A percentile compares a stretch with the other conserved stretches of the same genome.
Evolutionary conservation across 2,329 filamentous ascomycete genomes (phyloP).

Genomic region (Claviceps sorghi): DNA sequence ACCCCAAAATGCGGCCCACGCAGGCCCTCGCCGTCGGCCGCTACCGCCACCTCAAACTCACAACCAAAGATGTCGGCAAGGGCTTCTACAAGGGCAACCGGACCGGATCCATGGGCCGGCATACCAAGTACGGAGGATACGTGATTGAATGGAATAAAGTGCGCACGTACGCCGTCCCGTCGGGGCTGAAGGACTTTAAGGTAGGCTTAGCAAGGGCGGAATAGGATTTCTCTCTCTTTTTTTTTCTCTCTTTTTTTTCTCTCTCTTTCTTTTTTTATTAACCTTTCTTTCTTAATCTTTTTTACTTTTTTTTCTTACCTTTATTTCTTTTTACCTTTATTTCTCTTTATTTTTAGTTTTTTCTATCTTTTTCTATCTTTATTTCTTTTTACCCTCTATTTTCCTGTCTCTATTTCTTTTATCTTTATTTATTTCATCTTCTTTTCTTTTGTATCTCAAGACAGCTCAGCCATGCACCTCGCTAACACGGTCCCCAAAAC

Average conservation of each 20-base stretch:
- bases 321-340: too few relatives aligned
- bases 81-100: conserved; percentile 97
- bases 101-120: conserved; percentile 71
- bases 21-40: conserved; percentile 49
- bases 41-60: conserved; percentile 64
- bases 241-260: too few relatives aligned
- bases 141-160: conserved; percentile 75
- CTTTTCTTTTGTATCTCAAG: too few relatives aligned
- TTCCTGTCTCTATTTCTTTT: too few relatives aligned
- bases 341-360: too few relatives aligned
- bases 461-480: not conserved
- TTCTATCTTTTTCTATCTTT: too few relatives aligned
- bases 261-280: too few relatives aligned
- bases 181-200: conserved; percentile 51
- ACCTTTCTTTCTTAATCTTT: too few relatives aligned
- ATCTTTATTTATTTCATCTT: too few relatives aligned
- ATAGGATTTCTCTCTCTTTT: too few relatives aligned
- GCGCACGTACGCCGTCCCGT: conserved; percentile 73
- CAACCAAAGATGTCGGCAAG: conserved; percentile 82
- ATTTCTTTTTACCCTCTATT: too few relatives aligned
- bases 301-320: too few relatives aligned
- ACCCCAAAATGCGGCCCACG: conserved; percentile 47
- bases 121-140: conserved; percentile 75
- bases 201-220: conserved; percentile 29
- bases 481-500: conserved; percentile 9